Conservation (phyloP, 2,329 filamentous ascomycete genomes). For the Aspergillus unguis region DNA sequence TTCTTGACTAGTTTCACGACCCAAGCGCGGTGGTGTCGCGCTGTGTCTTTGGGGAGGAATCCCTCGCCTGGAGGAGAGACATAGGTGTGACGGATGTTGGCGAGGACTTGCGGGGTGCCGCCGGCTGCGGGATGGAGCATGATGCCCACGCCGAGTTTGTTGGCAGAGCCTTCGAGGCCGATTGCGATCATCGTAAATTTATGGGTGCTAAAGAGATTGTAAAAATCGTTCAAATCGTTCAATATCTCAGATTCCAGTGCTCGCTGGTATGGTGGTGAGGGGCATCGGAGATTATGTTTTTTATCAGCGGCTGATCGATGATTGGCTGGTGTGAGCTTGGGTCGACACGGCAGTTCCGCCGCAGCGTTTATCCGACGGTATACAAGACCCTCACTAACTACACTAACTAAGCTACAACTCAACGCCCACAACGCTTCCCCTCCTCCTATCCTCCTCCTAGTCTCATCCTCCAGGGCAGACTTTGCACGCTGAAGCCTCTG, state of each 20-base stretch:
- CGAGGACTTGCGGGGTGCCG: slow-evolving; percentile 66
- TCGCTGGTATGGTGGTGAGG: slow-evolving; percentile 10
- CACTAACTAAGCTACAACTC: slow-evolving; percentile 9
- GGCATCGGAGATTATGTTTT: slow-evolving; percentile 17
- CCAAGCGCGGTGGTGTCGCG: slow-evolving; percentile 82
- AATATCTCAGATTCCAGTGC: no score
- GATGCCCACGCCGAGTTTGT: slow-evolving; percentile 93
- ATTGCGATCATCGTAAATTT: slow-evolving; percentile 58
- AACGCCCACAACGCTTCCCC: slow-evolving; percentile 6
- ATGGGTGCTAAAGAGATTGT: not conserved
- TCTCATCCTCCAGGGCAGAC: not conserved
- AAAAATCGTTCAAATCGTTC: no score
- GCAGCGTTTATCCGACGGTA: slow-evolving; percentile 29
- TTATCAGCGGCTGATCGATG: slow-evolving; percentile 28
- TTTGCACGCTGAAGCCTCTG: slow-evolving; percentile 1
- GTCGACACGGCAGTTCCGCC: slow-evolving; percentile 14
- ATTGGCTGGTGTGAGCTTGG: slow-evolving; percentile 21
- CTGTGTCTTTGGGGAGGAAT: slow-evolving; percentile 95
- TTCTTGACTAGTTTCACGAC: slow-evolving; percentile 77
- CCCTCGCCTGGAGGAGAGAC: slow-evolving; percentile 86
- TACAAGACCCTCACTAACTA: slow-evolving; percentile 13
- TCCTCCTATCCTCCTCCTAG: not conserved
- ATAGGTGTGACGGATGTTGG: slow-evolving; percentile 94
- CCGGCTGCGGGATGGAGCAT: slow-evolving; percentile 67
- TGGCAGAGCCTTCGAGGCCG: slow-evolving; percentile 88